Conservation (phyloP, 2,329 filamentous ascomycete genomes). For the Talaromyces pinophilus region DNA sequence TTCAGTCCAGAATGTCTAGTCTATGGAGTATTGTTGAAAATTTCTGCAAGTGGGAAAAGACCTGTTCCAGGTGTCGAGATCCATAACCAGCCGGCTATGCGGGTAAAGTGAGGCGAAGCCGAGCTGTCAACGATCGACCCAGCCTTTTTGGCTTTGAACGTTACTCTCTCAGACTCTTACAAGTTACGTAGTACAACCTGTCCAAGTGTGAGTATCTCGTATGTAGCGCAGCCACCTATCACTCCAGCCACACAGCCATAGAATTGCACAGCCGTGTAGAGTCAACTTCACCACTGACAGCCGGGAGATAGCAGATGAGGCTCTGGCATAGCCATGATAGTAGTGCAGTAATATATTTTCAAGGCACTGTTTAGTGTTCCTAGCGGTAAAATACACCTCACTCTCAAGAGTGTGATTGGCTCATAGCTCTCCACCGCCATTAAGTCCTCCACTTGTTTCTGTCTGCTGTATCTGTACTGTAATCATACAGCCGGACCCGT, state of each 20-base stretch:
- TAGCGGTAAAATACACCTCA: neutral
- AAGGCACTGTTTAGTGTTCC: neutral
- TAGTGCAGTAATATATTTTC: neutral
- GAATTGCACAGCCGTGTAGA: neutral
- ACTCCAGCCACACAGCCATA: neutral
- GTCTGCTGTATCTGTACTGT: neutral
- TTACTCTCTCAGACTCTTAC: neutral
- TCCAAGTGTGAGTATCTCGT: neutral
- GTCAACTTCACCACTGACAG: neutral
- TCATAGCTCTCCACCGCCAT: neutral
- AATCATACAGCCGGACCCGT: neutral
- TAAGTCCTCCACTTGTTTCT: neutral
- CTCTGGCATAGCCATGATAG: conserved; percentile 4
- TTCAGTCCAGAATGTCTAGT: neutral
- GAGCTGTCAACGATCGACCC: conserved; percentile 10
- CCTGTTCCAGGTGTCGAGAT: neutral
- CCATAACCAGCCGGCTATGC: neutral
- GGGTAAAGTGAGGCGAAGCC: conserved; percentile 10
- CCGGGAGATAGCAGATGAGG: conserved; percentile 2
- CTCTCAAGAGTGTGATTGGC: neutral
- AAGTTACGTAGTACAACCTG: neutral
- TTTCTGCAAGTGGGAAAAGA: neutral
- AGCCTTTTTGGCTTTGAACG: neutral
- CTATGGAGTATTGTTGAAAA: neutral
- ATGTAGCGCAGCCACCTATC: neutral